These are phyloP conservation scores for Pezicula carpinea DNA, from an alignment of 2,329 filamentous ascomycete genomes.

Conservation along the genomic window DNA sequence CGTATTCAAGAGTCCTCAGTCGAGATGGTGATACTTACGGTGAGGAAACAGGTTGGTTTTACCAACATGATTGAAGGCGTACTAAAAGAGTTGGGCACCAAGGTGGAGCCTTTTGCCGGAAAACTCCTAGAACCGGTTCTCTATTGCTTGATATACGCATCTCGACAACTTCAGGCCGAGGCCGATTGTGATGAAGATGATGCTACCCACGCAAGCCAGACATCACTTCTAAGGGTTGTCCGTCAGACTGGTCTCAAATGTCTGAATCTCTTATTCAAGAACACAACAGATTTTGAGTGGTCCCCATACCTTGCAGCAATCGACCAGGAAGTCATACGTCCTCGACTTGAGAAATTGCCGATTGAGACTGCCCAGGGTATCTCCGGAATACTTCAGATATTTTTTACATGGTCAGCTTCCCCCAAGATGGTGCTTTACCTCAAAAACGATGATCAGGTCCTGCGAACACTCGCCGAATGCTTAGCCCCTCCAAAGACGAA, in stretches of 20 bases:
- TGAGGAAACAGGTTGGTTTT: constrained; percentile 83
- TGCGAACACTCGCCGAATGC: constrained; percentile 68
- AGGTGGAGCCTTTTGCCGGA: constrained; percentile 62
- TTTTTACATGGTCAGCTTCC: constrained; percentile 74
- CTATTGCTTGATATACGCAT: constrained; percentile 73
- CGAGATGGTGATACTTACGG: constrained; percentile 53
- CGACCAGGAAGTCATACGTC: constrained; percentile 69
- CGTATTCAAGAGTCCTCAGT: constrained; percentile 40
- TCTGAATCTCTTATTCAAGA: constrained; percentile 71
- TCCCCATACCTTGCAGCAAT: constrained; percentile 64
- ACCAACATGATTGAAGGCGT: constrained; percentile 88
- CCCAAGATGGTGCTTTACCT: constrained; percentile 66
- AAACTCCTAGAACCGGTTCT: constrained; percentile 72
- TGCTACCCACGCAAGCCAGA: constrained; percentile 28
- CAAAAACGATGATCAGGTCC: constrained; percentile 49
- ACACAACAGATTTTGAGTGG: constrained; percentile 69
- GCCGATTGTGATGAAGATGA: constrained; percentile 30
- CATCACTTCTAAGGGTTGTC: constrained; percentile 60
- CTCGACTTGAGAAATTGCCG: constrained; percentile 72
- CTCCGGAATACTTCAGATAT: constrained; percentile 74
- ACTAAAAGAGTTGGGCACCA: constrained; percentile 75
- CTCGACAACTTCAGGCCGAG: constrained; percentile 47
- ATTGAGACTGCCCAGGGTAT: constrained; percentile 85
- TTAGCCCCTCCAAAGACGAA: constrained; percentile 70
- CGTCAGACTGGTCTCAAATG: constrained; percentile 77